These are phyloP conservation scores for Dicorynia guianensis DNA, from an alignment of 306 rosid genomes.

Conservation along the genomic window DNA sequence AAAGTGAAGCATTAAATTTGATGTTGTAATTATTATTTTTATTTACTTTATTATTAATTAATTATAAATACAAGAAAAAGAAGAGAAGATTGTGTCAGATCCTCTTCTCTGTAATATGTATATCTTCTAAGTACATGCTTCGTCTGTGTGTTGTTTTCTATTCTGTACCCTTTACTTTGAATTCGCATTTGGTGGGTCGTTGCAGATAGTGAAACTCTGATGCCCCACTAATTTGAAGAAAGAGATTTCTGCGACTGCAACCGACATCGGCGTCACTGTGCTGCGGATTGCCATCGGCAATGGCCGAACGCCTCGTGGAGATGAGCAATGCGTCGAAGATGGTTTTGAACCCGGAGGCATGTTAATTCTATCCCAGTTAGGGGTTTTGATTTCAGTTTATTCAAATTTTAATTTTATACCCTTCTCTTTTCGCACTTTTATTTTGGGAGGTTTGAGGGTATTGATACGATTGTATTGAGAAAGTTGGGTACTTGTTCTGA, in stretches of 20 bases:
- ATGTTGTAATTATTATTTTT: slow-evolving; percentile 15
- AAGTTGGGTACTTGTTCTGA: slow-evolving; percentile 22
- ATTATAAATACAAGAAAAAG: slow-evolving; percentile 12
- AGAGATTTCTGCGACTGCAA: slow-evolving; percentile 29
- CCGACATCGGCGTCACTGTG: slow-evolving; percentile 33
- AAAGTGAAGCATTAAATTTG: slow-evolving; percentile 30
- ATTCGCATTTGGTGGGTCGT: slow-evolving; percentile 40
- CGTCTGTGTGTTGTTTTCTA: slow-evolving; percentile 30
- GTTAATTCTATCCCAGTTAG: slow-evolving; percentile 49
- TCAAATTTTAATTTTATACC: neutral
- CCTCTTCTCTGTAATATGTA: slow-evolving; percentile 41
- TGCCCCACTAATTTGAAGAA: slow-evolving; percentile 24
- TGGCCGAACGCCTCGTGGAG: slow-evolving; percentile 50
- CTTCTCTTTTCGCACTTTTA: slow-evolving; percentile 24
- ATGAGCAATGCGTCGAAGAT: slow-evolving; percentile 45
- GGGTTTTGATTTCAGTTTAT: slow-evolving; percentile 31
- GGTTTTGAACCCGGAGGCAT: slow-evolving; percentile 52
- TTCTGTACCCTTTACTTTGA: slow-evolving; percentile 39
- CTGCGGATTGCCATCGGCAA: slow-evolving; percentile 42
- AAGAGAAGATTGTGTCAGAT: slow-evolving; percentile 44
- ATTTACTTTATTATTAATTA: too few relatives aligned
- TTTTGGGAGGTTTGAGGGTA: slow-evolving; percentile 2
- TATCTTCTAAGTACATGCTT: slow-evolving; percentile 19
- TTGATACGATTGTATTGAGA: slow-evolving; percentile 28
- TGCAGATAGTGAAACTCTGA: slow-evolving; percentile 31